Percentiles rank a stretch among this genome's conserved stretches.
Evolutionary conservation across 176 grass and related monocot species (phyloP).

Genomic region (Phyllostachys edulis): DNA sequence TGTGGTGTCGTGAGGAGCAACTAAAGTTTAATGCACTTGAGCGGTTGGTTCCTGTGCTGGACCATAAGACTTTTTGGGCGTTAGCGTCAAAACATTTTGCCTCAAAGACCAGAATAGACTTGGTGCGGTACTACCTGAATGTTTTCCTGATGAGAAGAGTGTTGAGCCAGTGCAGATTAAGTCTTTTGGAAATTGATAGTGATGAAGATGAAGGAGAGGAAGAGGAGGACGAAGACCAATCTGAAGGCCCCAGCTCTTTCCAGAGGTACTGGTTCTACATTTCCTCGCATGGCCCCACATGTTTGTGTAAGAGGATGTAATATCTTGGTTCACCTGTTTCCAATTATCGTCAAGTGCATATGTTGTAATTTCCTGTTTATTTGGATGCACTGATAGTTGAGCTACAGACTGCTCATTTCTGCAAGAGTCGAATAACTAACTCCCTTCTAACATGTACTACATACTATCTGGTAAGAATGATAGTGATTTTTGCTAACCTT

Average conservation of each 20-base stretch:
- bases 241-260: slow-evolving; percentile 39
- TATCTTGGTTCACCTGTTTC: background rate
- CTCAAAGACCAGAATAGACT: slow-evolving; percentile 51
- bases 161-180: slow-evolving; percentile 56
- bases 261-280: slow-evolving; percentile 38
- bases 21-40: slow-evolving; percentile 66
- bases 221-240: slow-evolving; percentile 55
- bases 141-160: slow-evolving; percentile 84
- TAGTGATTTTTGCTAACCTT: slow-evolving; percentile 16
- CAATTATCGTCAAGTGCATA: background rate
- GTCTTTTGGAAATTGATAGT: slow-evolving; percentile 63
- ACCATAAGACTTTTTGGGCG: slow-evolving; percentile 66
- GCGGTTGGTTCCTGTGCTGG: slow-evolving; percentile 50
- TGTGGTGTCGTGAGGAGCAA: slow-evolving; percentile 57
- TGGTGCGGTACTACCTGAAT: slow-evolving; percentile 87
- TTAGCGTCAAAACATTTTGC: slow-evolving; percentile 52
- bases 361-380: background rate
- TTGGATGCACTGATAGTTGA: slow-evolving; percentile 9
- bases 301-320: background rate
- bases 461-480: slow-evolving; percentile 9
- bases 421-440: background rate
- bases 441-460: background rate
- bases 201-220: slow-evolving; percentile 75
- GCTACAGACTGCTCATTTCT: background rate
- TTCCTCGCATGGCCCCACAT: background rate